Conservation (phyloP, 2,329 filamentous ascomycete species). For the Pezicula carpinea region DNA sequence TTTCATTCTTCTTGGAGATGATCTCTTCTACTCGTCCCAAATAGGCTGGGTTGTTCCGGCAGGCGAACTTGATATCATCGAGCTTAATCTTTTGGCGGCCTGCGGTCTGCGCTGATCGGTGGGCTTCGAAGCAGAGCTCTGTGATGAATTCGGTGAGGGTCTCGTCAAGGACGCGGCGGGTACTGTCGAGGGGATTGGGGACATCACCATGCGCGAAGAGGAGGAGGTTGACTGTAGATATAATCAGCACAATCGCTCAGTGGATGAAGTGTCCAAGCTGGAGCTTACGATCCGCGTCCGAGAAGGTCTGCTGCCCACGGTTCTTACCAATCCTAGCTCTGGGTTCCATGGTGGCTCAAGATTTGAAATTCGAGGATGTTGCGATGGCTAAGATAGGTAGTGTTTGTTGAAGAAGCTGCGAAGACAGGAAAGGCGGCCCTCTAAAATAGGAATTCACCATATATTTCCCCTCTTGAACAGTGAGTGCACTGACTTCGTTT, state of each 20-base stretch:
- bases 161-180: slow-evolving; percentile 84
- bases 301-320: slow-evolving; percentile 80
- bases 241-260: slow-evolving; percentile 11
- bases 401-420: not conserved
- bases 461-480: no score
- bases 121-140: slow-evolving; percentile 86
- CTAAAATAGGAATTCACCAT: not conserved
- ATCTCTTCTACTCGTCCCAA: slow-evolving; percentile 87
- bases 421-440: not conserved
- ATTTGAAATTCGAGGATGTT: not conserved
- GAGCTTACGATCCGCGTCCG: slow-evolving; percentile 60
- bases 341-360: slow-evolving; percentile 60
- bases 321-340: slow-evolving; percentile 74
- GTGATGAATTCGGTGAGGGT: slow-evolving; percentile 96
- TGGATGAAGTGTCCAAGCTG: not conserved
- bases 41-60: slow-evolving; percentile 79
- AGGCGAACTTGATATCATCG: slow-evolving; percentile 93
- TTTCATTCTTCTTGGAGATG: slow-evolving; percentile 79
- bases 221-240: slow-evolving; percentile 58
- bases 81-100: slow-evolving; percentile 96
- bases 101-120: slow-evolving; percentile 77
- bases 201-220: slow-evolving; percentile 80
- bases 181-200: slow-evolving; percentile 72
- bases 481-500: no score
- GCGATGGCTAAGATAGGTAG: not conserved